Percentiles rank a stretch among this genome's conserved stretches.
Conservation (phyloP, 192 early-diverging fungal species). For the Rhizoclosmatium sp. region DNA sequence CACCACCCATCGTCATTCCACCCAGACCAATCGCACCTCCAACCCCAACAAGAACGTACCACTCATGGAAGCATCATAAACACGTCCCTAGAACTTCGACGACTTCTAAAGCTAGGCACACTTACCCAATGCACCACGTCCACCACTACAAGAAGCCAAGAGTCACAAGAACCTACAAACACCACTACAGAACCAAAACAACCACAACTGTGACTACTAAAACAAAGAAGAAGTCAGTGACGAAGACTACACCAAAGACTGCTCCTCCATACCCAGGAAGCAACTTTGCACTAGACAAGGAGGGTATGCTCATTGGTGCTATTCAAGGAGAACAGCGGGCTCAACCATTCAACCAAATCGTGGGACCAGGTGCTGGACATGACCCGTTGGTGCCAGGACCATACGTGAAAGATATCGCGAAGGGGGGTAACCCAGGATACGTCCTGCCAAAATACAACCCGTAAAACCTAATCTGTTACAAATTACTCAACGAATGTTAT, state of each 20-base stretch:
- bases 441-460: neutral
- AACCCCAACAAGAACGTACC: slow-evolving; percentile 23
- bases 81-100: neutral
- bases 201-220: neutral
- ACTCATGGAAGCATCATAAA: slow-evolving; percentile 25
- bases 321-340: slow-evolving; percentile 5
- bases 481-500: no score
- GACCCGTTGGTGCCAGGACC: neutral
- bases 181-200: slow-evolving; percentile 16
- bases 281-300: slow-evolving; percentile 8
- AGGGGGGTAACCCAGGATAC: neutral
- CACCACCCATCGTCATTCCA: neutral
- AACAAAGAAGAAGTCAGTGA: neutral
- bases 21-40: neutral
- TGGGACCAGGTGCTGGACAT: slow-evolving; percentile 12
- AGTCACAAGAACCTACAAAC: slow-evolving; percentile 14
- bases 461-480: no score
- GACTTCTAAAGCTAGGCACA: neutral
- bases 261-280: neutral
- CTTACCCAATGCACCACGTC: slow-evolving; percentile 8
- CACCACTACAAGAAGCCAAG: slow-evolving; percentile 12
- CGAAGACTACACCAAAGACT: neutral
- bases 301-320: slow-evolving; percentile 14
- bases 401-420: neutral
- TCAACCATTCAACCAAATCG: neutral